Conservation (phyloP, 176 grass and related monocot species). For the Neostapfia colusana region DNA sequence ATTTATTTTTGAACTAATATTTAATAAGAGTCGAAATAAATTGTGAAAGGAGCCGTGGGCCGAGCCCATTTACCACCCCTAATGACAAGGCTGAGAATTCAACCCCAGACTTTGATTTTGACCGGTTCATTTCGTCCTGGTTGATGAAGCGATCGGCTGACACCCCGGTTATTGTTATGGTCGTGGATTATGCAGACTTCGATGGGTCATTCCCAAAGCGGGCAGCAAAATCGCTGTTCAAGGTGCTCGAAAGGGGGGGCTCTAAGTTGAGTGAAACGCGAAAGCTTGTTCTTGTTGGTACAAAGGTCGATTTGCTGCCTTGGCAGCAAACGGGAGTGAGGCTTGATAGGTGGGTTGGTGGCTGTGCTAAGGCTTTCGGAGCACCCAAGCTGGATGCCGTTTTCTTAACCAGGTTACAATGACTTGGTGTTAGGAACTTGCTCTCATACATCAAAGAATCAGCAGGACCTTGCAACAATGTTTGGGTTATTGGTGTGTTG, state of each 20-base stretch:
- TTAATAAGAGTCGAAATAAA: too few species aligned
- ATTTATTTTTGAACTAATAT: too few species aligned
- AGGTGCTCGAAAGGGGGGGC: constrained; percentile 59
- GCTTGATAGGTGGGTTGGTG: constrained; percentile 78
- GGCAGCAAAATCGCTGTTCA: constrained; percentile 77
- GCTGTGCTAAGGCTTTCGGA: constrained; percentile 73
- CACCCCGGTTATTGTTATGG: constrained; percentile 71
- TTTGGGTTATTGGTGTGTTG: constrained; percentile 96
- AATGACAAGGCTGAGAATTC: constrained; percentile 79
- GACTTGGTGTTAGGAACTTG: constrained; percentile 87
- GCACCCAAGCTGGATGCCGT: constrained; percentile 79
- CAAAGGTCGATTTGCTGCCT: constrained; percentile 81
- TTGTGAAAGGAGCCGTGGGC: too few species aligned
- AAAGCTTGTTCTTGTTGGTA: constrained; percentile 77
- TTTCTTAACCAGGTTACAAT: constrained; percentile 66
- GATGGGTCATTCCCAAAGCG: constrained; percentile 87
- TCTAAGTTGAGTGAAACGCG: constrained; percentile 62
- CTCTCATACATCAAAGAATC: constrained; percentile 72
- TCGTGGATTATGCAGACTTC: constrained; percentile 85
- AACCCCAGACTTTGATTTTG: constrained; percentile 92
- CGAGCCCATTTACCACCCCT: too few species aligned
- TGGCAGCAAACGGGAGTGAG: constrained; percentile 71
- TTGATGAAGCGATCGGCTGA: constrained; percentile 67
- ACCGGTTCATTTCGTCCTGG: constrained; percentile 73
- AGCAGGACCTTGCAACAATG: constrained; percentile 82